phyloP scores from a whole-genome alignment of 2,329 filamentous ascomycete genomes.

The Diaporthe sp. region DNA sequence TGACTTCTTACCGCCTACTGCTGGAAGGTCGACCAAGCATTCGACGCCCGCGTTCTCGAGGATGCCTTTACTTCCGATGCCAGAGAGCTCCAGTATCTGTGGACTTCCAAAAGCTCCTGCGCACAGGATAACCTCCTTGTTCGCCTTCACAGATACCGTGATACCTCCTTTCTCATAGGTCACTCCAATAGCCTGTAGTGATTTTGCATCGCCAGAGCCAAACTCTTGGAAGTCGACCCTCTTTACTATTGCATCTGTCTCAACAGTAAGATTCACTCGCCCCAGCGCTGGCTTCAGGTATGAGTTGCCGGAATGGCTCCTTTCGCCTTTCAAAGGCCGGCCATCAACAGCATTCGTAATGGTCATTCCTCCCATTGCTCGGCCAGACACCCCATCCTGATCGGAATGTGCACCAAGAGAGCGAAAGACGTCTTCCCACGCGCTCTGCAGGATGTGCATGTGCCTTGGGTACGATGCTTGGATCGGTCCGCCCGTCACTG shows the following conservation, averaged over 20 bases:
- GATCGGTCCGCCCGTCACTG: background rate
- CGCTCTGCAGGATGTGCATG: background rate
- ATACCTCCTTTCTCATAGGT: constrained; percentile 11
- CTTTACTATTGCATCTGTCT: background rate
- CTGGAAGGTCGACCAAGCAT: constrained; percentile 2
- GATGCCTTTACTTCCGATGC: background rate
- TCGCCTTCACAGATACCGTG: background rate
- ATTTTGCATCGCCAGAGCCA: background rate
- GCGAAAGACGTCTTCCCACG: constrained; percentile 16
- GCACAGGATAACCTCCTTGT: background rate
- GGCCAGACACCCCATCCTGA: background rate
- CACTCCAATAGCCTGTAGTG: background rate
- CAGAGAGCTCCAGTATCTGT: constrained; percentile 1
- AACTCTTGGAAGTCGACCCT: background rate
- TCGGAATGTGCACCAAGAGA: background rate
- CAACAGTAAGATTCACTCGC: constrained; percentile 6
- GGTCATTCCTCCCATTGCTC: constrained; percentile 5
- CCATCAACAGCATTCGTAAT: constrained; percentile 10
- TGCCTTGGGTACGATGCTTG: constrained; percentile 16
- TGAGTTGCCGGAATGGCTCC: constrained; percentile 11
- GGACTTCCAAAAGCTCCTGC: constrained; percentile 7
- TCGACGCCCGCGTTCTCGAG: background rate
- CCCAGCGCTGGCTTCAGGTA: background rate
- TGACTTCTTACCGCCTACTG: constrained; percentile 1
- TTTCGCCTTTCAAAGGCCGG: constrained; percentile 4